A percentile compares a stretch with the other conserved stretches of the same genome.
These are phyloP conservation scores for Phytophthora tentaculata DNA, from an alignment of 352 stramenopile genomes.

Conservation along the genomic window DNA sequence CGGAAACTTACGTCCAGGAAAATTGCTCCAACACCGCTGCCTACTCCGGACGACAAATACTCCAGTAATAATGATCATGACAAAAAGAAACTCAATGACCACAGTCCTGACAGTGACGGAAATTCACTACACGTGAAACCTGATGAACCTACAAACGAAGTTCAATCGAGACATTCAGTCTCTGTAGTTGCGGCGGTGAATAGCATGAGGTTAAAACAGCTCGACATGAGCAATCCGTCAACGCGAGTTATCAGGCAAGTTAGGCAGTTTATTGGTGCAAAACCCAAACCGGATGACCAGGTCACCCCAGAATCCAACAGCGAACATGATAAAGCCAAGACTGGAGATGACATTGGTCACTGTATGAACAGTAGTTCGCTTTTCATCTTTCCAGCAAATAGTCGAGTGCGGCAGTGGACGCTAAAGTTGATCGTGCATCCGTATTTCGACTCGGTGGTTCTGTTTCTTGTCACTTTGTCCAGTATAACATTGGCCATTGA, in stretches of 20 bases:
- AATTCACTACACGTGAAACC: neutral
- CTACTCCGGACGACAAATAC: neutral
- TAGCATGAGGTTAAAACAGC: neutral
- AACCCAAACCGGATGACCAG: neutral
- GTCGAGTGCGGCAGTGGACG: conserved; percentile 39
- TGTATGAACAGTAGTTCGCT: conserved; percentile 37
- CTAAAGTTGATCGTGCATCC: conserved; percentile 65
- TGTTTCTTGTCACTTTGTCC: conserved; percentile 79
- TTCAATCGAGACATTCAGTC: neutral
- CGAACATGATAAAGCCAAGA: neutral
- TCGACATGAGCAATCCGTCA: neutral
- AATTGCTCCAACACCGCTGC: conserved; percentile 45
- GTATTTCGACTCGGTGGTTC: conserved; percentile 80
- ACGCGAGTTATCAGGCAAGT: conserved; percentile 6
- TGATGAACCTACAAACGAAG: neutral
- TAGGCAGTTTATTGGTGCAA: neutral
- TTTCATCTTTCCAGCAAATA: conserved; percentile 56
- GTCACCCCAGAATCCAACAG: neutral
- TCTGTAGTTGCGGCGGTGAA: neutral
- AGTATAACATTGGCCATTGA: conserved; percentile 88
- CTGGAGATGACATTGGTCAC: neutral
- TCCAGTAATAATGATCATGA: neutral
- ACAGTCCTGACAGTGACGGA: neutral
- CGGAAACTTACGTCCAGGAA: conserved; percentile 52
- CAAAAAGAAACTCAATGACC: neutral